Evolutionary conservation across 2,329 filamentous ascomycete genomes (phyloP), one percentile per base, ranked within the genome.

Genomic region (Alternaria angustiovoidea): DNA sequence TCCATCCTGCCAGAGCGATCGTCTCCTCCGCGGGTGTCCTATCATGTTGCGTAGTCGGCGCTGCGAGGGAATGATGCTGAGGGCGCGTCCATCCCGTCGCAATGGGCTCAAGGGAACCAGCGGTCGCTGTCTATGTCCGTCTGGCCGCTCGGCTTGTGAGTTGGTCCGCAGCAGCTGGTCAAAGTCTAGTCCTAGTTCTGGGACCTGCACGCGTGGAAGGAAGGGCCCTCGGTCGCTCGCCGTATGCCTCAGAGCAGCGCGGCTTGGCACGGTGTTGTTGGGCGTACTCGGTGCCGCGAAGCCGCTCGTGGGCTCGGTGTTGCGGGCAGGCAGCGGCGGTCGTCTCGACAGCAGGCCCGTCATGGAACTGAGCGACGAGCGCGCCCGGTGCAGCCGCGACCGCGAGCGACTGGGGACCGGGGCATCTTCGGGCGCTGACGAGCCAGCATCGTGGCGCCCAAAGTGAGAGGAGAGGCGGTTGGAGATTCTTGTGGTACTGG

Each of bases 11-110:
- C 69, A 72, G 54, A 87, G 79, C 22, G 85, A 83, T 46, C 86
- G 82, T 55, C 86, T 79, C 61, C 86, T 80, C 58, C 87, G 81
- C 54, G 77, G 64, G 14, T 79, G 78, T 51, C 77, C 80, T 20
- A 81, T 78, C 64, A 83, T 75, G 51, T 77, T 79, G 47, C 81
- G 77, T 28, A 82, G 62, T 12, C 76, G 70, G 57, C 75, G 64
- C 48, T 77, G 74, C 38, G 73, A 77, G 65, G 67, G 77, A 26
- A 73, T 73, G 70, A 74, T 78, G 44, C 70, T 79, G 61, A 76
- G 78, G 59, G 69, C 68, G 62, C 75, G 56, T 8, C 69, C 70
- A 51, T 77, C 73, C 32, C 75, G 70, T 55, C 74, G 63, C 52
- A 69, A 57, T 9, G 74, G 60, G 51, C 62, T 67, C 42, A 71